Percentiles rank a stretch among this genome's conserved stretches.
phyloP scores from a whole-genome alignment of 1,284 basidiomycete genomes.

The Ganoderma leucocontextum region DNA sequence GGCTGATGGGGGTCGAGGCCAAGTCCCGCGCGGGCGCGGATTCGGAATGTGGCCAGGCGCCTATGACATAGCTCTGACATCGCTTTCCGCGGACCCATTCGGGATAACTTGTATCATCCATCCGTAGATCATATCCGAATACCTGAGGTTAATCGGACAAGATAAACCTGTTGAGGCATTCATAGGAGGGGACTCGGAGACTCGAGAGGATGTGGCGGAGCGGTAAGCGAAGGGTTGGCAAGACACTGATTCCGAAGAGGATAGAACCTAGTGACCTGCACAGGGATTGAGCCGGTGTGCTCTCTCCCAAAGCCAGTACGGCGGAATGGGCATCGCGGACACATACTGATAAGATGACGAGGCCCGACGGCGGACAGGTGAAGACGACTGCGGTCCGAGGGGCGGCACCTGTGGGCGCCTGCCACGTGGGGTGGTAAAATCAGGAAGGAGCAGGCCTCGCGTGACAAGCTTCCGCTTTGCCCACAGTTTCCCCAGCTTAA shows the following conservation, averaged over 20 bases:
- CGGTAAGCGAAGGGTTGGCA: background rate
- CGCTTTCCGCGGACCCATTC: constrained; percentile 12
- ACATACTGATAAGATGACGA: background rate
- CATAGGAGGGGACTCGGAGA: background rate
- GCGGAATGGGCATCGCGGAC: background rate
- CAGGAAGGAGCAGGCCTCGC: constrained; percentile 11
- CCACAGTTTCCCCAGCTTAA: constrained; percentile 6
- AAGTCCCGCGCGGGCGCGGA: constrained; percentile 12
- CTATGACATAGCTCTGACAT: constrained; percentile 26
- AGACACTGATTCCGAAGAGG: too few relatives aligned
- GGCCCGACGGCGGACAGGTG: constrained; percentile 3
- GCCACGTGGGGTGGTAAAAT: constrained; percentile 13
- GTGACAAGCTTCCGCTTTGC: constrained; percentile 17
- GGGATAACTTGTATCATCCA: background rate
- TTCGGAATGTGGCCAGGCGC: constrained; percentile 17
- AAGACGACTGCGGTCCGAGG: background rate
- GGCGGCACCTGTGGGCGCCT: background rate
- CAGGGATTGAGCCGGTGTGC: too few relatives aligned
- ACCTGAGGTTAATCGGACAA: background rate
- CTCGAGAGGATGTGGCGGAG: background rate
- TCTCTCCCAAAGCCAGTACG: too few relatives aligned
- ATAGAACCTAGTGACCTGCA: background rate
- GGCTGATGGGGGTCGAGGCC: constrained; percentile 11
- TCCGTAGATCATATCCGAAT: constrained; percentile 1
- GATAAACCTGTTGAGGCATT: background rate